Evolutionary conservation across 2,329 filamentous ascomycete species (phyloP).

Genomic region (Aspergillus viridinutans): DNA sequence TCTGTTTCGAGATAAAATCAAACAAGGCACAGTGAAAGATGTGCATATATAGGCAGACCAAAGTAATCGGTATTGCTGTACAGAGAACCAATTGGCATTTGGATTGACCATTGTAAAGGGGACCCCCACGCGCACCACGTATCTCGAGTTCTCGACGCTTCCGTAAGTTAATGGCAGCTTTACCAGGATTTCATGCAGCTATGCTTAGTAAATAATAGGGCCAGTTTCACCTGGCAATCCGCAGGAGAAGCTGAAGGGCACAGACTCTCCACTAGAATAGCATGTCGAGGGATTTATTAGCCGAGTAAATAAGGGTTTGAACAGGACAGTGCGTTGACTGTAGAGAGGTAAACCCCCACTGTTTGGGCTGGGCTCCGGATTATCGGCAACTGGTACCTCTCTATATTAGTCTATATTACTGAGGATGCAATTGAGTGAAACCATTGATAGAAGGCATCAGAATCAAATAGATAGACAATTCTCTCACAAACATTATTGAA

Average conservation of each 20-base stretch:
- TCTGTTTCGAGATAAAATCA: background rate
- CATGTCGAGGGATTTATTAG: background rate
- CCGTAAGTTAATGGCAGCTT: background rate
- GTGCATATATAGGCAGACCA: background rate
- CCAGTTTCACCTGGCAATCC: background rate
- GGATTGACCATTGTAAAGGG: background rate
- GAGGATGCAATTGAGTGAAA: too few species aligned
- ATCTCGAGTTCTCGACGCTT: background rate
- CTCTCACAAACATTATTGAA: too few species aligned
- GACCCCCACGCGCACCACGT: background rate
- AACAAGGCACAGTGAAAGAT: background rate
- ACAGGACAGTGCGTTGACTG: background rate
- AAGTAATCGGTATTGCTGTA: background rate
- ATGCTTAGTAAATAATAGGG: background rate
- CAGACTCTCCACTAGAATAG: too few species aligned
- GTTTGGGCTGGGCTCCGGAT: background rate
- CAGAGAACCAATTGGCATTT: background rate
- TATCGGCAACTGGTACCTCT: background rate
- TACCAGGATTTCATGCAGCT: background rate
- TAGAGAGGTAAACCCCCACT: background rate
- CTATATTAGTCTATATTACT: too few species aligned
- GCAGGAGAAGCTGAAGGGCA: background rate
- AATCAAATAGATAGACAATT: too few species aligned
- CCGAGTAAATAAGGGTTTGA: background rate
- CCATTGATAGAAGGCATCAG: too few species aligned